Evolutionary conservation across 2,329 filamentous ascomycete species (phyloP), one percentile per base, ranked within the genome.

Genomic region (Microdochium bolleyi): DNA sequence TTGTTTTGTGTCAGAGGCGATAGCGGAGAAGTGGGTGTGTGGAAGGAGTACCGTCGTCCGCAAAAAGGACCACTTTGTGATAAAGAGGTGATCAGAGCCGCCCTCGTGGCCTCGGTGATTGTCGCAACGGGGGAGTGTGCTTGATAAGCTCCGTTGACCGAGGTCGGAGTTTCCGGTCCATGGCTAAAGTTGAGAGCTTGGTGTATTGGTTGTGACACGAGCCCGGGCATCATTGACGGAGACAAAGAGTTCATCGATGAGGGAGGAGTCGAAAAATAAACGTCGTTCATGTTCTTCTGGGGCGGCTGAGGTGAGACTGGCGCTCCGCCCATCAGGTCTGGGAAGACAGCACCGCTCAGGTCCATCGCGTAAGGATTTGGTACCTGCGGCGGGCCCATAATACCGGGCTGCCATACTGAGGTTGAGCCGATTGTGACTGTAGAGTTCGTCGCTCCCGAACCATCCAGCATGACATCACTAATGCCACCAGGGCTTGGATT

Each of bases 391-490:
- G 88, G 87, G 22, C 81, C 78, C 70, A 89, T 85, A 62, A 90
- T 75, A 38, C 83, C 77, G 50, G 81, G 77, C 62, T 87, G 82
- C 84, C 87, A 90, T 73, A 88, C 83, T 50, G 81, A 78, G 59
- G 76, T 74, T 50, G 78, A 73, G 51, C 74, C 73, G 2, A 74
- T 71, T 21, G 76, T 71, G 53, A 77, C 71, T 37, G 78, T 74
- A 41, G 79, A 76, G 58, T 85, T 83, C 67, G 85, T 87, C 37
- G 48, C 22, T 14, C 48, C 48, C 14, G 82, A 83, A 55, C 89
- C 89, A 68, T 96, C 91, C 54, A 94, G 77, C 86, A 96, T 91
- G 55, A 91, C 84, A 66, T 97, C 94, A 70, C 89, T 95, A 68
- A 92, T 88, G 50, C 87, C 89, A 67, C 88, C 92, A 64, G 95